phyloP scores from a whole-genome alignment of 208 protist genomes.

The Crithidia brevicula region DNA sequence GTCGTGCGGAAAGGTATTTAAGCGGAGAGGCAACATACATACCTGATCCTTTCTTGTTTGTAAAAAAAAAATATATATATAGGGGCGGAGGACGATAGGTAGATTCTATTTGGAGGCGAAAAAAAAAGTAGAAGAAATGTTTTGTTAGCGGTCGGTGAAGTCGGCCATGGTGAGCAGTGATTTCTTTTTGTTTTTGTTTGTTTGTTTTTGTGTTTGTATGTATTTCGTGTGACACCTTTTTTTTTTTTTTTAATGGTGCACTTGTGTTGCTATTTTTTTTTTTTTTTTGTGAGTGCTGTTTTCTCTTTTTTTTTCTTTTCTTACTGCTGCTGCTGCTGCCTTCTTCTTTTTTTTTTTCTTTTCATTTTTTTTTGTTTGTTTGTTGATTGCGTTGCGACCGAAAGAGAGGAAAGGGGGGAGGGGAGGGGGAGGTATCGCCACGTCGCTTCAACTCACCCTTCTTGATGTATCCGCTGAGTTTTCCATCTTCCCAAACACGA shows the following conservation, averaged over 20 bases:
- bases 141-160: background rate
- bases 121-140: conserved; percentile 12
- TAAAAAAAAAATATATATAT: background rate
- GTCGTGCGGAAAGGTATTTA: no score
- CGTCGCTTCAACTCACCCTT: no score
- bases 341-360: conserved; percentile 17
- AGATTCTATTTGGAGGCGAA: no score
- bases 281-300: conserved; percentile 8
- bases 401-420: background rate
- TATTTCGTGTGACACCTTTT: background rate
- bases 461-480: no score
- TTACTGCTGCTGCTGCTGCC: background rate
- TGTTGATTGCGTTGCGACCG: conserved; percentile 20
- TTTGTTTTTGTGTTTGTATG: background rate
- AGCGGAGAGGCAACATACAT: no score
- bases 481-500: no score
- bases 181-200: background rate
- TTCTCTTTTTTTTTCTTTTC: conserved; percentile 38
- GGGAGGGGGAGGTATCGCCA: background rate
- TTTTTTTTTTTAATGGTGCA: conserved; percentile 4
- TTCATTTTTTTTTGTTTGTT: conserved; percentile 29
- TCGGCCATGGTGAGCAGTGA: background rate
- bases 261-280: conserved; percentile 14
- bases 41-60: no score
- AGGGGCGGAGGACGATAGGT: background rate